Conservation (phyloP, 257 asterid genomes). For the Solanum bulbocastanum region DNA sequence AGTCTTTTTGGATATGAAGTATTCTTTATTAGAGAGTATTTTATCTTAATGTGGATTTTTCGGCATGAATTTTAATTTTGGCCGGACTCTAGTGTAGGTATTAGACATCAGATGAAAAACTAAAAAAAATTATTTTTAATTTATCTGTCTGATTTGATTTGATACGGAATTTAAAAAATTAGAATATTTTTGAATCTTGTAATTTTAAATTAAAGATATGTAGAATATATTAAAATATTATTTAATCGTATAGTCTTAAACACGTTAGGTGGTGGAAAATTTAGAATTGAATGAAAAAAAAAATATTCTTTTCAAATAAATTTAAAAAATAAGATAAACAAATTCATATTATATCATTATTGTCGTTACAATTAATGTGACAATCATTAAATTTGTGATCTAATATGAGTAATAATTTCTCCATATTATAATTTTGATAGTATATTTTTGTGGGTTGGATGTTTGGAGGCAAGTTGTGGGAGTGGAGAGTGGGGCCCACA, state of each 20-base stretch:
- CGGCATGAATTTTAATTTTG: too few relatives aligned
- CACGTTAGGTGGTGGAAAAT: too few relatives aligned
- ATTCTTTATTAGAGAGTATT: too few relatives aligned
- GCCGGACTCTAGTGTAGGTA: too few relatives aligned
- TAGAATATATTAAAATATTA: too few relatives aligned
- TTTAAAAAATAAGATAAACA: not conserved
- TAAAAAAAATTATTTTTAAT: too few relatives aligned
- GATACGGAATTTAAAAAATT: fast-evolving
- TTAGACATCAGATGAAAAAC: too few relatives aligned
- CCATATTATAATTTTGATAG: not conserved
- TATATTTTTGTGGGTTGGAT: not conserved
- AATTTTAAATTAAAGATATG: too few relatives aligned
- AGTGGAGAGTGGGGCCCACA: constrained; percentile 8
- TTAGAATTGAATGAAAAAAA: not conserved
- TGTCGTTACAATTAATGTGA: not conserved
- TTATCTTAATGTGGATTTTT: fast-evolving
- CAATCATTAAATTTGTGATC: not conserved
- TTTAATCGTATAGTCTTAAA: too few relatives aligned
- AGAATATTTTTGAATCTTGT: too few relatives aligned
- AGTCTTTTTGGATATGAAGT: too few relatives aligned
- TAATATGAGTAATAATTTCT: not conserved
- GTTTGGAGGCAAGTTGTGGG: not conserved
- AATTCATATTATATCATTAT: not conserved
- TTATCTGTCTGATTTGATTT: too few relatives aligned
- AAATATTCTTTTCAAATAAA: not conserved